Evolutionary conservation across 352 stramenopile species (phyloP).

Genomic region (Phytophthora ohioensis): DNA sequence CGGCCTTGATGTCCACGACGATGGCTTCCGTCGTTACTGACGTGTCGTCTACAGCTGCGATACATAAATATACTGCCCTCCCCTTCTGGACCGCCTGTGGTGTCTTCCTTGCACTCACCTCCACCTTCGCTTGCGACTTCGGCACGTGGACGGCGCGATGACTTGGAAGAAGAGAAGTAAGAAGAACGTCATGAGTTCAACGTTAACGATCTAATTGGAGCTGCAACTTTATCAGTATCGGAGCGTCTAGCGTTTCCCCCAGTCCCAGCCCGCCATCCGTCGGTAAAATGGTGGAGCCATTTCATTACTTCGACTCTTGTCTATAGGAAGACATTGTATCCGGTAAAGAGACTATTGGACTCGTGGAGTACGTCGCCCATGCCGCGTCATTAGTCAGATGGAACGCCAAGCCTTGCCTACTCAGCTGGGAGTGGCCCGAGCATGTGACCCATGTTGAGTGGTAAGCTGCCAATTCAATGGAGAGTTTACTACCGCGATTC

Average conservation of each 20-base stretch:
- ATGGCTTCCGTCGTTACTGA: too few relatives aligned
- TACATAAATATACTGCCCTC: too few relatives aligned
- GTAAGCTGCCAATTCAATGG: too few relatives aligned
- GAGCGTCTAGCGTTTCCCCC: neutral
- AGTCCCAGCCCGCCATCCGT: neutral
- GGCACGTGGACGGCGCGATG: neutral
- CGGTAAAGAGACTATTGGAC: neutral
- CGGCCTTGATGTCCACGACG: too few relatives aligned
- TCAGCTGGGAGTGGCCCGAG: conserved; percentile 1
- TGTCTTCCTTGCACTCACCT: too few relatives aligned
- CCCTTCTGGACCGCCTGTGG: too few relatives aligned
- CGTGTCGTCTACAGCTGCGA: too few relatives aligned
- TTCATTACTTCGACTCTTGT: neutral
- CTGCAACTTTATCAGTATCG: neutral
- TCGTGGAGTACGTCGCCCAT: neutral
- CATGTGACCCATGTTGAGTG: neutral
- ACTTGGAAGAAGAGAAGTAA: neutral
- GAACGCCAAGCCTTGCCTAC: neutral
- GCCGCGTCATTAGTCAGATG: neutral
- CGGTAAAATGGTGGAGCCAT: neutral
- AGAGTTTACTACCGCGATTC: too few relatives aligned
- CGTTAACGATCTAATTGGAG: neutral
- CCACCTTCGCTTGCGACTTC: neutral
- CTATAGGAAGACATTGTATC: neutral
- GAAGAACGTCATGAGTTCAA: neutral